Evolutionary conservation across 768 basidiomycete genomes (phyloP), one percentile per base, ranked within the genome.

Genomic region (Suillus plorans): DNA sequence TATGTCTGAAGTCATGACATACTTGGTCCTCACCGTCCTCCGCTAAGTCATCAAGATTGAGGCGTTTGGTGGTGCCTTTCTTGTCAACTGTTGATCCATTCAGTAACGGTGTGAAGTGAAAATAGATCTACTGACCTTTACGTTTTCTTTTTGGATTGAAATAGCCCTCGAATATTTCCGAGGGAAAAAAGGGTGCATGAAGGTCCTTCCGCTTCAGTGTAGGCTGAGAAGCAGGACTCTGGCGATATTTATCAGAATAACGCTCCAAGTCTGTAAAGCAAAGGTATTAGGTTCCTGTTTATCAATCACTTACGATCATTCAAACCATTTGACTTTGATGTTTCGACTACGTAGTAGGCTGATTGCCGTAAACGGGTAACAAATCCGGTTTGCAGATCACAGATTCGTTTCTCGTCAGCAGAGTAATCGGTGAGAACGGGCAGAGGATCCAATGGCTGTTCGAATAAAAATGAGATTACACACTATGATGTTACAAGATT

Each of bases 181-280:
- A 73, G 6, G 93, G 93, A 69, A 95, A 95, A 79, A 92, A 94
- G 0, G 89, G 84, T 62, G 84, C 82, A 66, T 93, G 85, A 4
- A 95, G 78, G 34, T 91, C 87, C 68, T 84, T 86, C 59, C 86
- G 82, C 72, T 88, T 90, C 64, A 95, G 80, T 45, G 84, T 79
- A 13, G 92, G 90, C 63, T 88, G 87, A 1, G 84, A 82, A 8
- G 82, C 71, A 7, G 80, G 74, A 9, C 86, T 87, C 3, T 88
- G 86, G 8, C 88, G 84, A 73, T 94, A 93, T 76, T 91, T 92
- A 76, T 95, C 93, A 20, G 91, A 92, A 73, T 93, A 95, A 36
- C 90, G 86, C 50, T 89, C 86, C 5, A 94, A 77, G 50, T 92
- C 93, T 91, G 69, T 31, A 66, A 42, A 66, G 7, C 16, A 47